A percentile compares a stretch with the other conserved stretches of the same genome.
Conservation (phyloP, 257 asterid genomes). For the Lithospermum erythrorhizon region DNA sequence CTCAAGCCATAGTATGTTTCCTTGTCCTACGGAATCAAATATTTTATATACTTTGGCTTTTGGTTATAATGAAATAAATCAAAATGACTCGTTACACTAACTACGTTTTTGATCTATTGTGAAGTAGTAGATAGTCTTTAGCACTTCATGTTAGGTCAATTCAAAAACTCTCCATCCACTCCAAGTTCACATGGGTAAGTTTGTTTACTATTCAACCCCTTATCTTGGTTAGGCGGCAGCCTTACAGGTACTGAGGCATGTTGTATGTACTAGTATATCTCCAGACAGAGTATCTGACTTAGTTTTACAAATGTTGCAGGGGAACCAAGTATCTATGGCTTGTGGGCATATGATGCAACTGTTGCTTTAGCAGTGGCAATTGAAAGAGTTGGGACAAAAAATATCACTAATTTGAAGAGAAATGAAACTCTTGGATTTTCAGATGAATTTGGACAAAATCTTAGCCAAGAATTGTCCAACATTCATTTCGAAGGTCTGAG, state of each 20-base stretch:
- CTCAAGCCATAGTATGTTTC: not conserved
- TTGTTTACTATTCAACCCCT: too few relatives aligned
- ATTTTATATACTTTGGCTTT: not conserved
- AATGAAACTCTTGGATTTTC: conserved; percentile 37
- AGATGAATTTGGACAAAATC: conserved; percentile 18
- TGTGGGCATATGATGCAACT: conserved; percentile 40
- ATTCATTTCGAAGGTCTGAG: conserved; percentile 17
- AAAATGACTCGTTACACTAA: too few relatives aligned
- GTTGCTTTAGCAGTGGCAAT: conserved; percentile 33
- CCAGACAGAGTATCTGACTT: not conserved
- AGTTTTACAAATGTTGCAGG: too few relatives aligned
- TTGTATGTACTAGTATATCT: too few relatives aligned
- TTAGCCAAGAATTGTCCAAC: conserved; percentile 16
- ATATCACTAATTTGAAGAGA: conserved; percentile 21
- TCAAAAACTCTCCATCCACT: too few relatives aligned
- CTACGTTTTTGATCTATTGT: too few relatives aligned
- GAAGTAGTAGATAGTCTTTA: too few relatives aligned
- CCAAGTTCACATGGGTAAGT: too few relatives aligned
- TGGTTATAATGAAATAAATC: too few relatives aligned
- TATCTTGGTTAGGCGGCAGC: too few relatives aligned
- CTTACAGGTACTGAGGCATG: too few relatives aligned
- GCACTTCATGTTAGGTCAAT: too few relatives aligned
- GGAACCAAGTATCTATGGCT: conserved; percentile 18
- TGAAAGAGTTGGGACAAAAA: conserved; percentile 18
- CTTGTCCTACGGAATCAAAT: conserved; percentile 10